Conservation (phyloP, 108 stramenopile species). For the Asterionellopsis glacialis region DNA sequence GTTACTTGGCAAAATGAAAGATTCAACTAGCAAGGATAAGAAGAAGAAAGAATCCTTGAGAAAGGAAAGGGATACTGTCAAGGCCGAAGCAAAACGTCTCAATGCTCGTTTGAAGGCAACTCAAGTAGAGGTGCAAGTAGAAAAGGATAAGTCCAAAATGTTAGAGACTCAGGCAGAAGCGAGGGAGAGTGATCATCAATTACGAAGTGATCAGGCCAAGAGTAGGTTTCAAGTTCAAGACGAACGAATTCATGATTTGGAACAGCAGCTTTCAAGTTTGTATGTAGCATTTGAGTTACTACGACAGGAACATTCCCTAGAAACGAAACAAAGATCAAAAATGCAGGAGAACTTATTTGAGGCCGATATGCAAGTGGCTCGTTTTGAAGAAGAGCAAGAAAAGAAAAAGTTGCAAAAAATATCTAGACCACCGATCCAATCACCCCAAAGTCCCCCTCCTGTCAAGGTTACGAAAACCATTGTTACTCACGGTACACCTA, state of each 20-base stretch:
- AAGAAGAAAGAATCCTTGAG: slow-evolving; percentile 1
- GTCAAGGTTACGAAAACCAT: no score
- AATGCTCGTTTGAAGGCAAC: slow-evolving; percentile 14
- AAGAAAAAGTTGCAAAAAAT: background rate
- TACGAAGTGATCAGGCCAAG: slow-evolving; percentile 52
- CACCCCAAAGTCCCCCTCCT: background rate
- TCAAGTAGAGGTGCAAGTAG: slow-evolving; percentile 23
- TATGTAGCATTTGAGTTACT: slow-evolving; percentile 62
- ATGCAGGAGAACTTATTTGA: slow-evolving; percentile 21
- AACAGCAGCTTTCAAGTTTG: slow-evolving; percentile 62
- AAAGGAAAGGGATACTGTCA: background rate
- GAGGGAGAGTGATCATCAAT: slow-evolving; percentile 34
- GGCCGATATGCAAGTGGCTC: slow-evolving; percentile 41
- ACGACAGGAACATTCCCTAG: slow-evolving; percentile 37
- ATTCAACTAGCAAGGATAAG: slow-evolving; percentile 1
- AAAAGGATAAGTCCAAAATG: slow-evolving; percentile 31
- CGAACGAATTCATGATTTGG: slow-evolving; percentile 57
- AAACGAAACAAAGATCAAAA: slow-evolving; percentile 11
- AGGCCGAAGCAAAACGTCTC: slow-evolving; percentile 11
- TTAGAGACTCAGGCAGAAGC: slow-evolving; percentile 24
- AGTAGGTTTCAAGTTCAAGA: slow-evolving; percentile 53
- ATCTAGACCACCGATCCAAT: background rate
- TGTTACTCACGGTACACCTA: background rate
- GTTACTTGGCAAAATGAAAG: background rate
- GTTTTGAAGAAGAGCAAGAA: slow-evolving; percentile 15